Base-by-base conservation (phyloP, 192 early-diverging fungal species). In the Bifiguratus adelaidae region DNA sequence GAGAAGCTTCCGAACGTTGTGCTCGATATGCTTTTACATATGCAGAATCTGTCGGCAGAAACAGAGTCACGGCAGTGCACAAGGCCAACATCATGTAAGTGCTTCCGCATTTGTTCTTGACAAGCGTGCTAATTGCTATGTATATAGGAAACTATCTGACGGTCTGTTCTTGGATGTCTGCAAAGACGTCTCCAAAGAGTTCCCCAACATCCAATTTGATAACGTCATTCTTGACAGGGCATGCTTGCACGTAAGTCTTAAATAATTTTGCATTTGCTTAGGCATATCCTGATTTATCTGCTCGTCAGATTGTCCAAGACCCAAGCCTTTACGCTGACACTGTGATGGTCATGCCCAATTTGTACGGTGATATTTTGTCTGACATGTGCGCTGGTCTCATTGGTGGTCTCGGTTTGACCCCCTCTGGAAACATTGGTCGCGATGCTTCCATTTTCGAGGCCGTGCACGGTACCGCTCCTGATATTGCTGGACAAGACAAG, bases 331-430 rank as follows among this genome's bases (percentile, higher is more conserved):
- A 80, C 55, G 79, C 77, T 30, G 73, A 89, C 58, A 91, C 88
- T 18, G 95, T 99, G 61, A 94, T 99, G 92, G 95, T 95, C 58
- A 96, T 99, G 93, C 95, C 95, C 42, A 99, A 99, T 82, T 77
- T 99, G 59, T 99, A 99, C 55, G 95, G 95, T 56, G 95, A 98
- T 68, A 98, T 98, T 76, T 74, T 98, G 44, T 89, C 86, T 18
- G 95, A 98, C 62, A 84, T 98, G 77, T 83, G 92, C 51, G 95
- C 95, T 48, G 95, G 95, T 50, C 77, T 98, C 37, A 98, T 98
- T 57, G 95, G 95, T 52, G 95, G 95, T 40, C 82, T 98, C 44
- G 95, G 95, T 27, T 73, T 98, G 58, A 98, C 95, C 7, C 95
- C 95, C 30, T 91, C 88, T 29, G 95, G 95, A 40, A 98, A 98